Evolutionary conservation across 2,329 filamentous ascomycete species (phyloP).

Genomic region (Metarhizium robertsii): DNA sequence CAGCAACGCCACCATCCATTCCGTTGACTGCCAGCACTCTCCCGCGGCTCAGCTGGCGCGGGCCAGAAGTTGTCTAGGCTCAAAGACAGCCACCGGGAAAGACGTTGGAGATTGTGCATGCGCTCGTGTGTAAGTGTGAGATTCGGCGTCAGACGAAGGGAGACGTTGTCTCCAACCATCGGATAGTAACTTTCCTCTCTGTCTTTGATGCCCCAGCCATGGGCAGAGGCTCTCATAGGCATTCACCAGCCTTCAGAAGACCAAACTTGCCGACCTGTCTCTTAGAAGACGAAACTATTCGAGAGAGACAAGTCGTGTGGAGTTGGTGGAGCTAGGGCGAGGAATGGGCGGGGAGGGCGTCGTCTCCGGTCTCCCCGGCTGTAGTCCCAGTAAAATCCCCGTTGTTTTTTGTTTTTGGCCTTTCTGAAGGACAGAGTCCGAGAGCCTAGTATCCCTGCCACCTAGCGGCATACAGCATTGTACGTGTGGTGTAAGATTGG

Average conservation of each 20-base stretch:
- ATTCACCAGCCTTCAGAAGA: neutral
- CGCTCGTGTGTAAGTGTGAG: neutral
- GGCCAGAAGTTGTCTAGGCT: neutral
- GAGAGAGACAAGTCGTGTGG: constrained; percentile 1
- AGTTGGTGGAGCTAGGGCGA: neutral
- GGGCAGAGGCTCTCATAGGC: neutral
- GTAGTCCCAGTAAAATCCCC: neutral
- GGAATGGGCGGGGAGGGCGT: neutral
- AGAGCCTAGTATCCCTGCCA: constrained; percentile 5
- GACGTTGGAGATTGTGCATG: neutral
- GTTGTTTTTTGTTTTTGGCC: neutral
- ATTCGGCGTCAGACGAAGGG: neutral
- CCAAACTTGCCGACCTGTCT: neutral
- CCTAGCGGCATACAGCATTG: neutral
- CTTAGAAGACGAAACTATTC: neutral
- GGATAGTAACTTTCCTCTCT: neutral
- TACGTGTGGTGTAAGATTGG: neutral
- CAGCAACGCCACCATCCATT: neutral
- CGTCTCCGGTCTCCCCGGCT: constrained; percentile 1
- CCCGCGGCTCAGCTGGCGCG: neutral
- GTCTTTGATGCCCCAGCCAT: neutral
- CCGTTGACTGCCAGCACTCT: neutral
- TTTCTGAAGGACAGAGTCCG: constrained; percentile 1
- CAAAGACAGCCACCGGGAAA: neutral
- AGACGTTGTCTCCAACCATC: neutral